A percentile compares a stretch with the other conserved stretches of the same genome.
These are phyloP conservation scores for Salvia splendens DNA, from an alignment of 257 asterid genomes.

Conservation along the genomic window DNA sequence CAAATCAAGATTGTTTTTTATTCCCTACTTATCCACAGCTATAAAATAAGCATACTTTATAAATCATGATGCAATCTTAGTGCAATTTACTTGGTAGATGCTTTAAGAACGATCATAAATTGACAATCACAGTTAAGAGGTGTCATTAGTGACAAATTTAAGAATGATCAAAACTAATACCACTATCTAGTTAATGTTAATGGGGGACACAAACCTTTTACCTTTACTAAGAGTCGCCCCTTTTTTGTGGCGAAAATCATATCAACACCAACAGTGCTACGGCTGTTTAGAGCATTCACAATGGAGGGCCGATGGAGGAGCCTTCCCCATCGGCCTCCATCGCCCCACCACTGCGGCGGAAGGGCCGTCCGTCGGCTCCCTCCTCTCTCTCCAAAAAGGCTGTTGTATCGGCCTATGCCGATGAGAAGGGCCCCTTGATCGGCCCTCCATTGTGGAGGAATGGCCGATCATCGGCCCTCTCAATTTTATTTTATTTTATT, in stretches of 20 bases:
- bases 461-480: too few relatives aligned
- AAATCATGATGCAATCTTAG: background rate
- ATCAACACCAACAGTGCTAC: too few relatives aligned
- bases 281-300: too few relatives aligned
- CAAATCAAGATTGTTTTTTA: background rate
- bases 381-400: too few relatives aligned
- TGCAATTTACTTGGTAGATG: conserved; percentile 8
- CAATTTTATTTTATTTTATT: too few relatives aligned
- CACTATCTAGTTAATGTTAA: background rate
- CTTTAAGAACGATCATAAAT: background rate
- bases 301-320: too few relatives aligned
- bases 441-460: too few relatives aligned
- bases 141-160: background rate
- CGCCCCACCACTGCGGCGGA: too few relatives aligned
- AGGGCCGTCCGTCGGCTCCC: too few relatives aligned
- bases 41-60: background rate
- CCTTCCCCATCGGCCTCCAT: too few relatives aligned
- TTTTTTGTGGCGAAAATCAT: background rate
- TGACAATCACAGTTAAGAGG: background rate
- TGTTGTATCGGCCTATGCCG: too few relatives aligned
- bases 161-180: conserved; percentile 9
- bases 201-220: background rate
- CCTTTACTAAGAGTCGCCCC: background rate
- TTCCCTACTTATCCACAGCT: background rate
- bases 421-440: too few relatives aligned